These are phyloP conservation scores for Lanmaoa rubissima DNA, from an alignment of 768 basidiomycete genomes.

Conservation along the genomic window DNA sequence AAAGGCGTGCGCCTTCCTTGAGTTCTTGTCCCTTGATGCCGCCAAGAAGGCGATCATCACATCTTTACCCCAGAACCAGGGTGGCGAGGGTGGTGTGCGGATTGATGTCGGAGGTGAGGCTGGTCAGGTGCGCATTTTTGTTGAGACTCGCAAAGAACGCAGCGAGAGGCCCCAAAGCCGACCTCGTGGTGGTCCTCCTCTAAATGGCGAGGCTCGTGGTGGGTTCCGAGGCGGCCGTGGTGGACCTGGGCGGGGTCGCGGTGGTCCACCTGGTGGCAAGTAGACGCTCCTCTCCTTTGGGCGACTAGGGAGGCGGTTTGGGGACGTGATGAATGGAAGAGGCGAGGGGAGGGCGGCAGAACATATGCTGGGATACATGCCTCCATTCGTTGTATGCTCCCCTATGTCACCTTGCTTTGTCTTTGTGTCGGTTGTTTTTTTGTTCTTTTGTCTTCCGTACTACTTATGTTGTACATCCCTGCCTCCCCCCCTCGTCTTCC, in stretches of 20 bases:
- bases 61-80: constrained; percentile 60
- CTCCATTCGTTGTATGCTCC: constrained; percentile 7
- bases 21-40: constrained; percentile 73
- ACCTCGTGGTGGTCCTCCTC: constrained; percentile 59
- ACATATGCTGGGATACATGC: constrained; percentile 13
- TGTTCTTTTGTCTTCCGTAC: not conserved
- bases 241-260: constrained; percentile 43
- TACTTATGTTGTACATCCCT: constrained; percentile 16
- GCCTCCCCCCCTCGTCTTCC: constrained; percentile 1
- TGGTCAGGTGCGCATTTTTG: constrained; percentile 55
- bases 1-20: constrained; percentile 94
- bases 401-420: constrained; percentile 16
- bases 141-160: constrained; percentile 92
- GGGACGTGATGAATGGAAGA: not conserved
- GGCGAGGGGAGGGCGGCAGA: not conserved
- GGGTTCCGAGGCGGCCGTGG: constrained; percentile 48
- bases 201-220: constrained; percentile 46
- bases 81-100: constrained; percentile 88
- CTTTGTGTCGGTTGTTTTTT: constrained; percentile 1
- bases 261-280: constrained; percentile 31
- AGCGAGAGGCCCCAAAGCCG: constrained; percentile 70
- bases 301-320: not conserved
- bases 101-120: constrained; percentile 62
- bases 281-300: constrained; percentile 8
- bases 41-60: constrained; percentile 85